Evolutionary conservation across 1,139 yeast species (phyloP).

Genomic region (Yamadazyma dushanensis): DNA sequence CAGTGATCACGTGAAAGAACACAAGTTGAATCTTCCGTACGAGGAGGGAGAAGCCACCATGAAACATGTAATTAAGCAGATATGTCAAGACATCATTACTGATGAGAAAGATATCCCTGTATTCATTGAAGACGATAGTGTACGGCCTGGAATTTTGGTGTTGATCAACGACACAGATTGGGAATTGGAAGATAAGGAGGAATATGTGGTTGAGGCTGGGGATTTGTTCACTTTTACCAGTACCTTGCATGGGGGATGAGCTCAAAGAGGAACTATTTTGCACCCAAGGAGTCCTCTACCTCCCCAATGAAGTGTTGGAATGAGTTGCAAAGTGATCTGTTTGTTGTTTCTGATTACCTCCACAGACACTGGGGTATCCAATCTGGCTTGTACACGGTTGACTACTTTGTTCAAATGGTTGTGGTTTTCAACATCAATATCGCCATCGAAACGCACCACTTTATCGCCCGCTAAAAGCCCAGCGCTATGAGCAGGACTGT

Average conservation of each 20-base stretch:
- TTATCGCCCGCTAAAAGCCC: conserved; percentile 48
- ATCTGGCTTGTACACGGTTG: conserved; percentile 23
- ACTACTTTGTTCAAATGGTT: conserved; percentile 43
- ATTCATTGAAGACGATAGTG: conserved; percentile 76
- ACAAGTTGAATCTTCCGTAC: conserved; percentile 39
- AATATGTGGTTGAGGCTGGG: conserved; percentile 68
- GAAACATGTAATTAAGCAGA: conserved; percentile 55
- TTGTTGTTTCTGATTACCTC: conserved; percentile 32
- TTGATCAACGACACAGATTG: conserved; percentile 94
- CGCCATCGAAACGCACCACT: conserved; percentile 50
- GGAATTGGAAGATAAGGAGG: conserved; percentile 92
- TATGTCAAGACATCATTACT: conserved; percentile 55
- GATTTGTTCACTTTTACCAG: conserved; percentile 88
- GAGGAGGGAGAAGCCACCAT: conserved; percentile 51
- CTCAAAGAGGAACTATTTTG: conserved; percentile 47
- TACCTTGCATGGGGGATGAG: conserved; percentile 89
- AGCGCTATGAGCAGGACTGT: conserved; percentile 51
- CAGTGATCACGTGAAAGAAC: conserved; percentile 53
- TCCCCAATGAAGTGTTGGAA: conserved; percentile 61
- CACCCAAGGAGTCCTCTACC: conserved; percentile 80
- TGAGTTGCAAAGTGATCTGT: conserved; percentile 30
- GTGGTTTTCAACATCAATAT: conserved; percentile 55
- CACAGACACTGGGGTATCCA: conserved; percentile 32
- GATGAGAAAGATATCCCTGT: conserved; percentile 68
- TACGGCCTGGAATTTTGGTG: conserved; percentile 90